Percentiles rank a stretch among this genome's conserved stretches.
These are phyloP conservation scores for Mycotypha africana DNA, from an alignment of 371 early-diverging fungal species.

Conservation along the genomic window DNA sequence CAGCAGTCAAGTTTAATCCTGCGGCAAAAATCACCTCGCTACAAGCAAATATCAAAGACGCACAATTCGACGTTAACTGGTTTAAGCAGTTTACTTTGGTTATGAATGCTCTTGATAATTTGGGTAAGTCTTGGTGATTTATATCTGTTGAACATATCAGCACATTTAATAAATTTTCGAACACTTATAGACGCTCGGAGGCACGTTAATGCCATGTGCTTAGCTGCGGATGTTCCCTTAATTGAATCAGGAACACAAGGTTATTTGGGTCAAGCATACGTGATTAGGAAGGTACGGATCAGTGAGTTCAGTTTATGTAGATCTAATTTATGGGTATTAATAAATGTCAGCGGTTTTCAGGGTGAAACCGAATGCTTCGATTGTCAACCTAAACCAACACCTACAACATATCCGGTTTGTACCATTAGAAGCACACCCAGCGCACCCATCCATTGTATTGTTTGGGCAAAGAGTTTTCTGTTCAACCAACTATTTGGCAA, in stretches of 20 bases:
- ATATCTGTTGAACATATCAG: neutral
- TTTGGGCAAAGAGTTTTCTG: constrained; percentile 97
- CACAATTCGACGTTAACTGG: constrained; percentile 82
- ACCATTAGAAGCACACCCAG: constrained; percentile 97
- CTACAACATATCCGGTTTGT: constrained; percentile 92
- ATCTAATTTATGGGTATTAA: too few species aligned
- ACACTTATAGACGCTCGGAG: constrained; percentile 84
- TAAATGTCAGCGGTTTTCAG: too few species aligned
- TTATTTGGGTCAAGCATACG: constrained; percentile 93
- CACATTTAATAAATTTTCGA: neutral
- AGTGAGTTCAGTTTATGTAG: too few species aligned
- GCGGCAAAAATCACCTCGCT: constrained; percentile 67
- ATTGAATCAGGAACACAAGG: constrained; percentile 98
- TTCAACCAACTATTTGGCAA: constrained; percentile 86
- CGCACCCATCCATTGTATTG: constrained; percentile 97
- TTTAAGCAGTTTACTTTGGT: constrained; percentile 92
- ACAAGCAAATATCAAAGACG: constrained; percentile 84
- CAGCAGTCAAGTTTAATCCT: constrained; percentile 82
- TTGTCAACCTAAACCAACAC: constrained; percentile 90
- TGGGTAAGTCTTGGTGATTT: constrained; percentile 51
- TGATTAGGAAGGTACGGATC: constrained; percentile 67
- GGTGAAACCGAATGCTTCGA: constrained; percentile 93
- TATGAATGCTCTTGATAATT: constrained; percentile 97
- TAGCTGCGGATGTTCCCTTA: constrained; percentile 83
- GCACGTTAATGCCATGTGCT: constrained; percentile 96